Base-by-base conservation (phyloP, 2,329 filamentous ascomycete genomes). In the Aureobasidium sp. region DNA sequence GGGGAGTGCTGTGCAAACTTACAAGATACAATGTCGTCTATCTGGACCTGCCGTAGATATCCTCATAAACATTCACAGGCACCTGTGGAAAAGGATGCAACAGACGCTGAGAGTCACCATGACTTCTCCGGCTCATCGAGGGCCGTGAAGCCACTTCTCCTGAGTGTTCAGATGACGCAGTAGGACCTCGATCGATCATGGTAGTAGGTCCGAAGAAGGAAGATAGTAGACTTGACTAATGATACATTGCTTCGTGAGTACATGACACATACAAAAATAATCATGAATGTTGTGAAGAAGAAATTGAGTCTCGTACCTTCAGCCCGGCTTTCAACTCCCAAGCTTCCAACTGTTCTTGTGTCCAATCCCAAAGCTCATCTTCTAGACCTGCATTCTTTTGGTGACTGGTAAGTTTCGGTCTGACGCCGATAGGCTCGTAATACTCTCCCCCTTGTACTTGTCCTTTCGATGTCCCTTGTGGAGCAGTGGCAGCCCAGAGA, bases 341-440 rank as follows among this genome's bases (percentile, higher is more conserved):
- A 6, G 17, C 33, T 52, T 61, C 63, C 17, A 71, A 42, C 59
- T 70, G 66, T 45, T 64, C 64, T 57, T 69, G 65, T n/a, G 70
- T 71, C 68, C 69, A 70, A 11, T 68, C 60, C 70, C 70, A 71
- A 53, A 71, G 45, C 49, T 64, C 63, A 42, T 67, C 66, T 19
- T 65, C 65, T 47, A 67, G 27, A 37, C 65, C 60, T 39, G 66
- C 63, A 31, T 66, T 65, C 17, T 33, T 63, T n/a, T 58, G 50
- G 40, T 64, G 31, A 3, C 39, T 57, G 17, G 37, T 52, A 4
- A 63, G 61, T 60, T 45, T 60, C 31, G 53, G 61, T 58, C 60
- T 64, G 11, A 61, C 44, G 0, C 68, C 68, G 24, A 69, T 63
- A 24, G 69, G 67, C 61, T 66, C 66, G 64, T 70, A 70, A 57